Conservation (phyloP, 108 stramenopile genomes). For the Skeletonema tropicum region DNA sequence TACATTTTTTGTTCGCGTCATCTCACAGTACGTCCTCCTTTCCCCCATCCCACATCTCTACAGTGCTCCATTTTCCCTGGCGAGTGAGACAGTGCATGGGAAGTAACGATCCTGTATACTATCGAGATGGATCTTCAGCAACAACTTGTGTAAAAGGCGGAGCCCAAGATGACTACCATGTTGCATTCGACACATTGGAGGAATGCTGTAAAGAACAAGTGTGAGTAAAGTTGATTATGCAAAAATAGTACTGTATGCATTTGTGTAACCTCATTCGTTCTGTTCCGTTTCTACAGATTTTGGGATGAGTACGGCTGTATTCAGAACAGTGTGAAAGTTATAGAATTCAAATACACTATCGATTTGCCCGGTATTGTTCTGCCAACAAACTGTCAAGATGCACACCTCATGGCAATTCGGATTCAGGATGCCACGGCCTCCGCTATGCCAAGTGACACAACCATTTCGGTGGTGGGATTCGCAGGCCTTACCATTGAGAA, state of each 20-base stretch:
- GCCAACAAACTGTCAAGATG: slow-evolving; percentile 32
- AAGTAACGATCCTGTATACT: slow-evolving; percentile 15
- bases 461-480: slow-evolving; percentile 9
- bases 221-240: neutral
- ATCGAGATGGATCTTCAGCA: slow-evolving; percentile 1
- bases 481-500: slow-evolving; percentile 11
- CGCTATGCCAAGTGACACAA: neutral
- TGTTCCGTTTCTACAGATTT: neutral
- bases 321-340: slow-evolving; percentile 4
- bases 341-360: slow-evolving; percentile 21
- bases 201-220: slow-evolving; percentile 13
- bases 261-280: neutral
- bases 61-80: slow-evolving; percentile 11
- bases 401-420: slow-evolving; percentile 13
- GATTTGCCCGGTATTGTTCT: slow-evolving; percentile 7
- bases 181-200: slow-evolving; percentile 16
- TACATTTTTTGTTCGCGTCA: no score
- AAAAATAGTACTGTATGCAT: neutral
- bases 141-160: slow-evolving; percentile 10
- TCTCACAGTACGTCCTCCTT: no score
- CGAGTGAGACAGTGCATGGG: slow-evolving; percentile 34
- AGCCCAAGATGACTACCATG: slow-evolving; percentile 24
- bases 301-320: slow-evolving; percentile 28
- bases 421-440: slow-evolving; percentile 16
- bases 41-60: no score